A percentile compares a stretch with the other conserved stretches of the same genome.
Evolutionary conservation across 2,329 filamentous ascomycete species (phyloP).

Genomic region (Cladosporium sp.): DNA sequence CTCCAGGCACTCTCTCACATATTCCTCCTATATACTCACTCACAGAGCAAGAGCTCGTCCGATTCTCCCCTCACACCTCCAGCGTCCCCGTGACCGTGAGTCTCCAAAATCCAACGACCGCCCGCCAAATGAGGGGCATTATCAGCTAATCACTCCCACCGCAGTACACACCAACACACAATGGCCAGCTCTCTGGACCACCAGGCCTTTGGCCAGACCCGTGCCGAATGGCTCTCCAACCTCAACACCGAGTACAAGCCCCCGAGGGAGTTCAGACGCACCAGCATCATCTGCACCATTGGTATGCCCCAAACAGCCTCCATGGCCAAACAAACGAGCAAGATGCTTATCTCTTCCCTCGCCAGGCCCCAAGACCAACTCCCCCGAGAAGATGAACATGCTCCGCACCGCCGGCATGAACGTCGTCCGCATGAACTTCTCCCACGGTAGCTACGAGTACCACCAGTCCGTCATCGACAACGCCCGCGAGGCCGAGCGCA

Average conservation of each 20-base stretch:
- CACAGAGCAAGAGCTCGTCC: slow-evolving; percentile 16
- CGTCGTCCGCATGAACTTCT: slow-evolving; percentile 99
- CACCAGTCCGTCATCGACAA: slow-evolving; percentile 98
- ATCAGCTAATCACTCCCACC: slow-evolving; percentile 9
- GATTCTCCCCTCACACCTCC: not conserved
- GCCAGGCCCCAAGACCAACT: slow-evolving; percentile 91
- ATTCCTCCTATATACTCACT: not conserved
- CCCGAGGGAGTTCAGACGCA: slow-evolving; percentile 87
- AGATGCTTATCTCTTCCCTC: not conserved
- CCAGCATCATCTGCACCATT: slow-evolving; percentile 98
- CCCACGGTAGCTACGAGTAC: slow-evolving; percentile 90
- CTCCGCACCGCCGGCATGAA: slow-evolving; percentile 88
- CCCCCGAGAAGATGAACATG: slow-evolving; percentile 92
- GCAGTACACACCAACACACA: slow-evolving; percentile 28
- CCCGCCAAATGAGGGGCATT: slow-evolving; percentile 19
- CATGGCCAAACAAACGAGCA: not conserved
- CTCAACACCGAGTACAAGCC: slow-evolving; percentile 90
- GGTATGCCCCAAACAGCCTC: slow-evolving; percentile 52
- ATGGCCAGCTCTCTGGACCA: slow-evolving; percentile 82
- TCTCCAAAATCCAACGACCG: not conserved
- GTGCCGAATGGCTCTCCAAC: slow-evolving; percentile 69
- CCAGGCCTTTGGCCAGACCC: slow-evolving; percentile 71
- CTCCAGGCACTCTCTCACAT: not conserved
- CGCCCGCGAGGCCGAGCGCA: slow-evolving; percentile 80
- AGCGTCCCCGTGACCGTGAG: slow-evolving; percentile 11